Percentiles rank a stretch among this genome's conserved stretches.
phyloP scores from a whole-genome alignment of 75 land plant genomes.

The Isoetes taiwanensis region DNA sequence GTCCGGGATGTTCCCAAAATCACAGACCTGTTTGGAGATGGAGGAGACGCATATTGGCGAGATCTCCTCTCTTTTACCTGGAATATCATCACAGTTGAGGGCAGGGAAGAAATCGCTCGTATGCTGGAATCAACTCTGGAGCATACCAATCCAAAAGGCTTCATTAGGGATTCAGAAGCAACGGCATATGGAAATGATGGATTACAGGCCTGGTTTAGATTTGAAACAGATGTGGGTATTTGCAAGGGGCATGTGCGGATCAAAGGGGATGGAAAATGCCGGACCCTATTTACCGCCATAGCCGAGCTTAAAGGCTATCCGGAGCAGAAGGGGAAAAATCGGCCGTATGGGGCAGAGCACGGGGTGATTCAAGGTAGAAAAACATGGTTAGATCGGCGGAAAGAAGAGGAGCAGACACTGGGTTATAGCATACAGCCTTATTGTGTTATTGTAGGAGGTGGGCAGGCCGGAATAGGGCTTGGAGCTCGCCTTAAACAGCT shows the following conservation, averaged over 20 bases:
- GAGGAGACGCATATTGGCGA: too few relatives aligned
- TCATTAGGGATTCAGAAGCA: too few relatives aligned
- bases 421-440: background rate
- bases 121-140: conserved; percentile 6
- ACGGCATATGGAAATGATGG: too few relatives aligned
- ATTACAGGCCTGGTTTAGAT: too few relatives aligned
- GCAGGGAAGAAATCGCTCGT: background rate
- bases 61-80: conserved; percentile 9
- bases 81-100: conserved; percentile 11
- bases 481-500: conserved; percentile 9
- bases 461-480: conserved; percentile 8
- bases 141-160: too few relatives aligned
- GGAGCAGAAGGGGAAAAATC: background rate
- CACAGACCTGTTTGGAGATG: too few relatives aligned
- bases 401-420: background rate
- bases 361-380: background rate
- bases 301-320: conserved; percentile 3
- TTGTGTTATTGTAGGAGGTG: conserved; percentile 10
- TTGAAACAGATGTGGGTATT: too few relatives aligned
- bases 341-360: background rate
- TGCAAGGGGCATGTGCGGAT: too few relatives aligned
- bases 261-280: too few relatives aligned
- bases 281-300: too few relatives aligned
- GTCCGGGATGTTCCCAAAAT: too few relatives aligned
- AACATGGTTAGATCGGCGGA: conserved; percentile 3